phyloP scores from a whole-genome alignment of 2,329 filamentous ascomycete species.

The Lachnellula subtilissima region DNA sequence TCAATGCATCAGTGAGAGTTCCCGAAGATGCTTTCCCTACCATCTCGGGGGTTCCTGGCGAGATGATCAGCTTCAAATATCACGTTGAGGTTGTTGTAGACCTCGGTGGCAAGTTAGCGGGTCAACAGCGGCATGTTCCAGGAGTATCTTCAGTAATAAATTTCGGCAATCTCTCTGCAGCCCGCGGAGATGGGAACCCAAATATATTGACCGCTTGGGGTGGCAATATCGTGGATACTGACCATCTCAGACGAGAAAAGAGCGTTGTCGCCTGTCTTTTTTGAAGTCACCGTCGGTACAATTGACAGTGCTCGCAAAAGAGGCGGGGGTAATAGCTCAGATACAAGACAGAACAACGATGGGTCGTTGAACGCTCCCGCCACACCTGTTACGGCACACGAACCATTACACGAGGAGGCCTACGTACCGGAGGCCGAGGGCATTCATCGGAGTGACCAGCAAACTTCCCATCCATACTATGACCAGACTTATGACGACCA shows the following conservation, averaged over 20 bases:
- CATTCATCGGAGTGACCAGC: constrained; percentile 4
- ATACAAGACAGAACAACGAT: constrained; percentile 12
- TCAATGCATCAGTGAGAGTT: constrained; percentile 78
- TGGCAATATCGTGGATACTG: constrained; percentile 78
- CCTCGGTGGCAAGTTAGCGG: constrained; percentile 77
- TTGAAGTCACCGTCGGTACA: constrained; percentile 85
- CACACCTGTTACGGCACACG: constrained; percentile 14
- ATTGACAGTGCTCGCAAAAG: constrained; percentile 56
- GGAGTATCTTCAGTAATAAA: constrained; percentile 25
- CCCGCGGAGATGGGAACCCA: constrained; percentile 35
- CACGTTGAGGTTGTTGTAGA: constrained; percentile 91
- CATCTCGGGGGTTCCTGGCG: constrained; percentile 81
- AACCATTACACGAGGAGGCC: constrained; percentile 21
- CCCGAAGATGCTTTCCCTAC: constrained; percentile 91
- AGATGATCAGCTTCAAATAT: constrained; percentile 94
- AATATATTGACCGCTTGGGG: constrained; percentile 50
- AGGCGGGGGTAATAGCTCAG: constrained; percentile 21
- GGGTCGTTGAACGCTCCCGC: constrained; percentile 15
- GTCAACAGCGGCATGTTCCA: constrained; percentile 46
- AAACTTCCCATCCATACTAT: constrained; percentile 30
- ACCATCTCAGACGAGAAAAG: constrained; percentile 80
- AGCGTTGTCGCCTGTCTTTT: constrained; percentile 79
- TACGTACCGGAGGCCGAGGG: constrained; percentile 1
- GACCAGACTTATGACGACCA: constrained; percentile 28
- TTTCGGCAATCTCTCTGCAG: constrained; percentile 16